Base-by-base conservation (phyloP, 345 rosid genomes). In the Geranium rotundifolium region DNA sequence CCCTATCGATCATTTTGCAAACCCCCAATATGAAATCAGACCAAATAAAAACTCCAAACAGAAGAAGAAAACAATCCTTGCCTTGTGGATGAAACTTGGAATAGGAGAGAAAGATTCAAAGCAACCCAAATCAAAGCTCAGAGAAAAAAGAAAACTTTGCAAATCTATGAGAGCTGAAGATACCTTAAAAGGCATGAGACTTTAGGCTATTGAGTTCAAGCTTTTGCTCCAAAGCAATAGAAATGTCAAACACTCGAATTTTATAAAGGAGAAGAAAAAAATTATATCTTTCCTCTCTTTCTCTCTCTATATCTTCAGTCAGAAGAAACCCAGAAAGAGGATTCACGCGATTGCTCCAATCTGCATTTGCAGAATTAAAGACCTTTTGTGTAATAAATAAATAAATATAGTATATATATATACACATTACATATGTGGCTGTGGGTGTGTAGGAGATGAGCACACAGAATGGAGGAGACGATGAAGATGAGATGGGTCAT, bases 81-180 rank as follows among this genome's bases (percentile, higher is more conserved):
- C 70, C 80, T 75, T 66, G 68, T 50, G 16, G 54, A 60, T 62
- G 54, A 66, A 72, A 60, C 67, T 61, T 67, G 67, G 80, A 73
- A 71, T 67, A 64, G 37, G 29, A 59, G 60, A 67, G 10, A 69
- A 76, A 73, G 76, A 72, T 65, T 78, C 79, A 67, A 67, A 71
- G 71, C 55, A 61, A 46, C 49, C 68, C 23, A 29, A 57, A 59
- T 65, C 23, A 29, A 57, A 59, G 34, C 55, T 41, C 27, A 23
- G 27, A 23, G 18, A 27, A 60, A 19, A 46, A 20, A 29, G 55
- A 56, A 23, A 17, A 46, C 14, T 7, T 46, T 46, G 10, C 7
- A 4, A 8, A 34, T 34, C 10, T 34, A 34, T 4, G 6, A 1
- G 41, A 34, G 41, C 6, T 4, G 41, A 46, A 7, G 13, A 3